A percentile compares a stretch with the other conserved stretches of the same genome.
These are phyloP conservation scores for Bromus sterilis DNA, from an alignment of 176 grass and related monocot species.

Conservation along the genomic window DNA sequence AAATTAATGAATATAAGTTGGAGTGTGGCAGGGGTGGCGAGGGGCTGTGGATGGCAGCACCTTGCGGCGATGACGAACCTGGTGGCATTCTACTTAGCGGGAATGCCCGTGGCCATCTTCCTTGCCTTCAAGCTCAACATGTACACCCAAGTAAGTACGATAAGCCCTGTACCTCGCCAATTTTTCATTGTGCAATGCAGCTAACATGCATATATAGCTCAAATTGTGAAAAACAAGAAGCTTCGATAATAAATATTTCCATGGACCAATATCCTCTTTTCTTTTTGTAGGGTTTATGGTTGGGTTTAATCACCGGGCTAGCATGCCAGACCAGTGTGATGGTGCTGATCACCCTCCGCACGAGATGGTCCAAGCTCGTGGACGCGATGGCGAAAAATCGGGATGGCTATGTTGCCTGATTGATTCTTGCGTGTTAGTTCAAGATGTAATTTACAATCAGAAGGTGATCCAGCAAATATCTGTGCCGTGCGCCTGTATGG, in stretches of 20 bases:
- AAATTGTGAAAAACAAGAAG: not conserved
- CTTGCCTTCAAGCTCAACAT: constrained; percentile 70
- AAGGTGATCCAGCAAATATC: too few relatives aligned
- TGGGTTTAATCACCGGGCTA: constrained; percentile 63
- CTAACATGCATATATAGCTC: not conserved
- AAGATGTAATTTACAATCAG: too few relatives aligned
- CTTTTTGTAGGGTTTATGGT: constrained; percentile 54
- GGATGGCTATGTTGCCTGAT: constrained; percentile 10
- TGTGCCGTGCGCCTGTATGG: too few relatives aligned
- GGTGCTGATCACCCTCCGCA: constrained; percentile 57
- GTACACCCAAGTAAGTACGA: constrained; percentile 21
- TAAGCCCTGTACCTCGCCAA: not conserved
- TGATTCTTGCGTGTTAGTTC: too few relatives aligned
- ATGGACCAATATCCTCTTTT: not conserved
- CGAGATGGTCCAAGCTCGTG: constrained; percentile 45
- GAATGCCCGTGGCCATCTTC: constrained; percentile 62
- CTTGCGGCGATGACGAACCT: constrained; percentile 72
- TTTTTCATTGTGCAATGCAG: not conserved
- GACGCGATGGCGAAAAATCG: constrained; percentile 25
- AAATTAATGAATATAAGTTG: not conserved
- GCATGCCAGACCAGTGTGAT: constrained; percentile 40
- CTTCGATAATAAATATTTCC: too few relatives aligned
- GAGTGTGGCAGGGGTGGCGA: constrained; percentile 44
- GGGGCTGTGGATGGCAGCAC: constrained; percentile 97
- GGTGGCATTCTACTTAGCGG: constrained; percentile 77